Base-by-base conservation (phyloP, 2,329 filamentous ascomycete species). In the Colletotrichum sp. region DNA sequence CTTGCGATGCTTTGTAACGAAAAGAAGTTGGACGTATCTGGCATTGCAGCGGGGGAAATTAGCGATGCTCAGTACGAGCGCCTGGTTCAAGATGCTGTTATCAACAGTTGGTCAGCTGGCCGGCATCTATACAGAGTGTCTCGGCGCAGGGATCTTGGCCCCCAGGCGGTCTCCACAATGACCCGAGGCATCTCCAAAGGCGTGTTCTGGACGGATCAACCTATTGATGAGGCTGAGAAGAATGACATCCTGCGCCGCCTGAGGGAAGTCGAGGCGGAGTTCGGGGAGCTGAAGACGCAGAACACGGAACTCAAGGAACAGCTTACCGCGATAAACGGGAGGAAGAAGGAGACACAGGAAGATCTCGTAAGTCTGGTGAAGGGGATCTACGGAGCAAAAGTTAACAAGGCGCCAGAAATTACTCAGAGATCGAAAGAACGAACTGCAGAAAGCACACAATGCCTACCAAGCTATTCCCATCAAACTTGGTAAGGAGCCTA, bases 1-100 rank as follows among this genome's bases (percentile, higher is more conserved):
- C 86, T 98, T 38, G 94, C 95, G 8, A 97, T 98, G 94, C 90
- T 99, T 26, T 98, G 96, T 83, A 90, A 92, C 15, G 93, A 94
- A 78, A 91, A 90, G 73, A 89, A 87, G 69, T 84, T 98, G 8
- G 92, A 98, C 79, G 86, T 87, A 30, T 93, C 93, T 8, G 95
- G 92, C 1, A 89, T 96, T 60, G 88, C 91, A 18, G 85, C 92
- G 16, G 83, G 83, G 7, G 91, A 95, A 12, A 91, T 96, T 38
- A 90, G 84, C 4, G 90, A 94, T 36, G 87, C 90, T 52, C 92
- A 95, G 79, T 95, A 93, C 80, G 87, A 93, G n/a, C 85, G 83
- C n/a, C 86, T 98, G 38, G 85, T 91, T 56, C 84, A 86, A 16
- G 89, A 87, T 65, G 86, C 89, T 16, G 88, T 88, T 28, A 89